Conservation (phyloP, 169 alveolate genomes). For the Plasmodium falciparum region DNA sequence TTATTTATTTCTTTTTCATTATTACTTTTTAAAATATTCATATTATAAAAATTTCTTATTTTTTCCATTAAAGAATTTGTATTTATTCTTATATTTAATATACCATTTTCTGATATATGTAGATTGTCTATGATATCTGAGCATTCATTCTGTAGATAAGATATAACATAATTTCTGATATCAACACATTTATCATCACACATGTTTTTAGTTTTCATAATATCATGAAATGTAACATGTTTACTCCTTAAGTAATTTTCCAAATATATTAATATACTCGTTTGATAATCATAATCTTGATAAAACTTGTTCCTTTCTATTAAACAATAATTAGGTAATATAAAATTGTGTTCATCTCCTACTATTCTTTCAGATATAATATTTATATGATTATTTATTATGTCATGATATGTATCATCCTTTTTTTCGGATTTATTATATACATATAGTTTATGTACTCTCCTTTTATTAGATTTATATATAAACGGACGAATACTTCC, state of each 20-base stretch:
- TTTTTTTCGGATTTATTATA: not conserved
- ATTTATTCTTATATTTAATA: slow-evolving; percentile 30
- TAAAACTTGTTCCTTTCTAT: slow-evolving; percentile 54
- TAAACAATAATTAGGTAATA: slow-evolving; percentile 37
- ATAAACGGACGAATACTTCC: not conserved
- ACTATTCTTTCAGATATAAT: slow-evolving; percentile 1
- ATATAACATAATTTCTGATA: slow-evolving; percentile 3
- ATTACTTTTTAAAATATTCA: not conserved
- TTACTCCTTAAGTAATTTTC: slow-evolving; percentile 8
- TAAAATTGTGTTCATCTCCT: slow-evolving; percentile 15
- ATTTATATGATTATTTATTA: slow-evolving; percentile 36
- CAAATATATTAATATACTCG: slow-evolving; percentile 41
- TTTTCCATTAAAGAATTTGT: not conserved
- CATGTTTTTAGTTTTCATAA: no score
- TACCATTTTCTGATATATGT: slow-evolving; percentile 19
- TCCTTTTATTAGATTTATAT: not conserved
- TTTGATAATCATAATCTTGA: slow-evolving; percentile 45
- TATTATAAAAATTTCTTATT: not conserved
- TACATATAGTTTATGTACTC: not conserved
- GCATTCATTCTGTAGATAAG: not conserved
- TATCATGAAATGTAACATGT: not conserved
- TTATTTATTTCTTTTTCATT: not conserved
- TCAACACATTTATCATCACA: not conserved
- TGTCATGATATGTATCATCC: not conserved
- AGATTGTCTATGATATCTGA: not conserved